Conservation (phyloP, 805 yeast species). For the Yamadazyma takamatsuzukensis region DNA sequence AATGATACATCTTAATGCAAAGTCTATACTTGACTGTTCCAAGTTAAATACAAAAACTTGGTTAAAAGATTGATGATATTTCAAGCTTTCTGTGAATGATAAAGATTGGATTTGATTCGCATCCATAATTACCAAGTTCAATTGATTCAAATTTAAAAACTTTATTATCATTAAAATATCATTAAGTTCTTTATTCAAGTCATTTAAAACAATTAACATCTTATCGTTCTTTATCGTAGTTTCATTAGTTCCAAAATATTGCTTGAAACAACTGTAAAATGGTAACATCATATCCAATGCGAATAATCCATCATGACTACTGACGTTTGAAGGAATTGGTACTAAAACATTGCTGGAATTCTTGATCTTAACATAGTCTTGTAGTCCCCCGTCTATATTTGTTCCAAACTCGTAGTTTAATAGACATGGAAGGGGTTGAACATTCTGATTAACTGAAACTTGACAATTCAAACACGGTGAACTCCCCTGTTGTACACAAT, state of each 20-base stretch:
- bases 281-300: slow-evolving; percentile 33
- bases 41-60: slow-evolving; percentile 21
- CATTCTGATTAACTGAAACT: too few relatives aligned
- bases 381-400: slow-evolving; percentile 38
- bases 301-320: slow-evolving; percentile 36
- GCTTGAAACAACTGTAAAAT: slow-evolving; percentile 24
- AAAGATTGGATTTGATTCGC: slow-evolving; percentile 5
- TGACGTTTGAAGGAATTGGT: slow-evolving; percentile 25
- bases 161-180: slow-evolving; percentile 33
- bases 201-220: slow-evolving; percentile 27
- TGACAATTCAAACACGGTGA: slow-evolving; percentile 18
- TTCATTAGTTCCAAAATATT: background rate
- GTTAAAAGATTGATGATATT: slow-evolving; percentile 14
- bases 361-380: slow-evolving; percentile 29
- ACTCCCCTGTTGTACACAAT: slow-evolving; percentile 27
- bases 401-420: slow-evolving; percentile 25
- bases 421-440: slow-evolving; percentile 25
- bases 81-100: slow-evolving; percentile 8
- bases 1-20: slow-evolving; percentile 17
- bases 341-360: slow-evolving; percentile 18
- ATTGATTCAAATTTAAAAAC: slow-evolving; percentile 18
- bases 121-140: slow-evolving; percentile 15
- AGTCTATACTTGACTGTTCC: slow-evolving; percentile 12
- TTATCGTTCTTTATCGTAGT: slow-evolving; percentile 10
- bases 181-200: slow-evolving; percentile 28